Evolutionary conservation across 2,329 filamentous ascomycete species (phyloP).

Genomic region (Elsinoe perseae): DNA sequence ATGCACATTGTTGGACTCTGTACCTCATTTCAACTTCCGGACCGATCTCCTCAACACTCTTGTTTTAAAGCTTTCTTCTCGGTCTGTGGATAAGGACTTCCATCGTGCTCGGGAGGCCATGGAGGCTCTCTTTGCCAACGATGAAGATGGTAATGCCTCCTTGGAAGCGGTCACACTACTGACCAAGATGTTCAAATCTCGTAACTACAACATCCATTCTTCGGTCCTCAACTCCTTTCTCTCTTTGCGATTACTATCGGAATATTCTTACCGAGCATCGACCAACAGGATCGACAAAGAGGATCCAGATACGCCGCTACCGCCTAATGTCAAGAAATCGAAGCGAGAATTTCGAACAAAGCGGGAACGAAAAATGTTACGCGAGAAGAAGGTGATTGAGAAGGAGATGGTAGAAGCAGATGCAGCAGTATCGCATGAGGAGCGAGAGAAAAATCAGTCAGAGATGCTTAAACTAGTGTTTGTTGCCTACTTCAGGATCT

Average conservation of each 20-base stretch:
- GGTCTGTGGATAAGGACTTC: slow-evolving; percentile 65
- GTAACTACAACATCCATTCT: slow-evolving; percentile 75
- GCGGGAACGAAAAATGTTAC: slow-evolving; percentile 69
- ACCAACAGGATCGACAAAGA: slow-evolving; percentile 63
- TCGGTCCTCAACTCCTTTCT: slow-evolving; percentile 84
- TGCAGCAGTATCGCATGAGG: slow-evolving; percentile 82
- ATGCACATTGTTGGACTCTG: slow-evolving; percentile 68
- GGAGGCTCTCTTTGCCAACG: slow-evolving; percentile 72
- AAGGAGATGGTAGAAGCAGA: slow-evolving; percentile 93
- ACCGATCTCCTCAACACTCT: slow-evolving; percentile 80
- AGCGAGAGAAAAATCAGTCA: slow-evolving; percentile 85
- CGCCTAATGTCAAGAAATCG: slow-evolving; percentile 50
- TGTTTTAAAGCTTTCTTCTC: slow-evolving; percentile 70
- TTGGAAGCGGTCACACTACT: slow-evolving; percentile 79
- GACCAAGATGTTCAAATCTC: slow-evolving; percentile 90
- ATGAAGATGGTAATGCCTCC: slow-evolving; percentile 83
- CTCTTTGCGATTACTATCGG: slow-evolving; percentile 76
- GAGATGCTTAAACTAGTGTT: slow-evolving; percentile 96
- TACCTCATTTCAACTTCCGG: slow-evolving; percentile 97
- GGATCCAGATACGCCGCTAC: slow-evolving; percentile 36
- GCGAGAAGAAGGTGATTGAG: slow-evolving; percentile 78
- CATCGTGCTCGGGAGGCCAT: slow-evolving; percentile 69
- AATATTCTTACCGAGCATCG: slow-evolving; percentile 79
- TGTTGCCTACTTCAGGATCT: slow-evolving; percentile 85
- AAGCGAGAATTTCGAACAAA: slow-evolving; percentile 87